A percentile compares a stretch with the other conserved stretches of the same genome.
Evolutionary conservation across 2,329 filamentous ascomycete species (phyloP).

Genomic region (Passalora sequoiae): DNA sequence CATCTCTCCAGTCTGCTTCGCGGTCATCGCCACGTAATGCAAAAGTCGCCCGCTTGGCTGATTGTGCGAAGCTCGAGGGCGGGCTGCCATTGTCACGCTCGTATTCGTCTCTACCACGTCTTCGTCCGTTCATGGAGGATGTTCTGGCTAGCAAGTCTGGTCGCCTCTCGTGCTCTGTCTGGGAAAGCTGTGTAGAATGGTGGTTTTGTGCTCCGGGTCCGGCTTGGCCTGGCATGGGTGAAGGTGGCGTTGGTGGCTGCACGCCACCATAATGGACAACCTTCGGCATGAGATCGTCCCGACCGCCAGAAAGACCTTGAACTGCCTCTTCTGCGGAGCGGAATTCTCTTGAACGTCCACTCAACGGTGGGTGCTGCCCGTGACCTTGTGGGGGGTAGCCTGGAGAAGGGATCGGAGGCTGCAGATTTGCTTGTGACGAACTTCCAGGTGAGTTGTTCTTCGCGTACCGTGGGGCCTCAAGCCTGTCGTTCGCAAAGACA

Average conservation of each 20-base stretch:
- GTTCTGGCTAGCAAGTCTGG: conserved; percentile 29
- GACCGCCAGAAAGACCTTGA: conserved; percentile 80
- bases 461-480: conserved; percentile 43
- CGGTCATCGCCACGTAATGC: conserved; percentile 26
- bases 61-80: conserved; percentile 53
- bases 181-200: conserved; percentile 4
- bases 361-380: conserved; percentile 46
- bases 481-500: conserved; percentile 75
- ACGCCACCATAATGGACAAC: conserved; percentile 93
- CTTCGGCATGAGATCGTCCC: conserved; percentile 85
- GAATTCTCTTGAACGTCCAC: conserved; percentile 70
- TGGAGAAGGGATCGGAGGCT: conserved; percentile 71
- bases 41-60: conserved; percentile 48
- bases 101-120: conserved; percentile 82
- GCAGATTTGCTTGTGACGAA: conserved; percentile 59
- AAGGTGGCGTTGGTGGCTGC: conserved; percentile 87
- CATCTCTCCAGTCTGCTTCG: conserved; percentile 55
- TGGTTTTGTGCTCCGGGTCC: conserved; percentile 19
- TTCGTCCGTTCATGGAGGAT: conserved; percentile 57
- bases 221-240: conserved; percentile 53
- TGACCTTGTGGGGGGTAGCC: conserved; percentile 56
- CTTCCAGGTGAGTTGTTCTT: conserved; percentile 58
- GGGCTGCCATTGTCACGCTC: conserved; percentile 82
- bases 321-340: conserved; percentile 95
- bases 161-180: conserved; percentile 34